Base-by-base conservation (phyloP, 495 filamentous ascomycete species). In the Diplogelasinospora grovesii region DNA sequence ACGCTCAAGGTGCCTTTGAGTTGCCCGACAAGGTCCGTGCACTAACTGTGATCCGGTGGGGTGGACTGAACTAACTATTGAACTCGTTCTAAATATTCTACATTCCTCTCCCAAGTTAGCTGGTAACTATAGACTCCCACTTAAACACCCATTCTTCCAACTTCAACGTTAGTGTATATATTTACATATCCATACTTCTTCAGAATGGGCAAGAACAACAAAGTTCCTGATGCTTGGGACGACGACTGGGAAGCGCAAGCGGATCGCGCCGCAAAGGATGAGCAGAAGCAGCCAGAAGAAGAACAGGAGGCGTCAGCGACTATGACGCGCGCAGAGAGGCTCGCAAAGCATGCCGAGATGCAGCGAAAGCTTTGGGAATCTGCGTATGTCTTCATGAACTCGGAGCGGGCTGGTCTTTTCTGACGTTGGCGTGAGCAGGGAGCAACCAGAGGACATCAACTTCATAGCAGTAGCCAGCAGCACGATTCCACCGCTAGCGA, bases 361-460 rank as follows among this genome's bases (percentile, higher is more conserved):
- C 89, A 95, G 54, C 79, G 78, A 47, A 80, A 85, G 63, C 59
- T 96, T 37, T 96, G 89, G 89, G 78, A 89, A 41, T 78, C 86
- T 61, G 89, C 89, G 81, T 92, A 80, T 41, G 78, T 31, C 11
- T 14, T 21, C n/a, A 8, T 7, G 13, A 11, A 15, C 26, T 18
- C 21, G 5, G 30, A 18, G 14, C n/a, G n/a, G n/a, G 15, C 5
- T 33, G n/a, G 30, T 19, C 9, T 18, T 13, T 16, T 7, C 9
- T 13, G 7, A 2, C 4, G 11, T 11, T 21, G 8, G 10, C 6
- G 11, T 13, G 4, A 18, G n/a, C 51, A 52, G 62, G 16, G 60
- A 63, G 45, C 24, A 61, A 3, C 57, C 75, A 14, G 75, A 85
- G 45, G 79, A 75, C 31, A 77, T 79, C 49, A 81, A 86, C 59